These are phyloP conservation scores for Calycina marina DNA, from an alignment of 2,329 filamentous ascomycete species.

Conservation along the genomic window DNA sequence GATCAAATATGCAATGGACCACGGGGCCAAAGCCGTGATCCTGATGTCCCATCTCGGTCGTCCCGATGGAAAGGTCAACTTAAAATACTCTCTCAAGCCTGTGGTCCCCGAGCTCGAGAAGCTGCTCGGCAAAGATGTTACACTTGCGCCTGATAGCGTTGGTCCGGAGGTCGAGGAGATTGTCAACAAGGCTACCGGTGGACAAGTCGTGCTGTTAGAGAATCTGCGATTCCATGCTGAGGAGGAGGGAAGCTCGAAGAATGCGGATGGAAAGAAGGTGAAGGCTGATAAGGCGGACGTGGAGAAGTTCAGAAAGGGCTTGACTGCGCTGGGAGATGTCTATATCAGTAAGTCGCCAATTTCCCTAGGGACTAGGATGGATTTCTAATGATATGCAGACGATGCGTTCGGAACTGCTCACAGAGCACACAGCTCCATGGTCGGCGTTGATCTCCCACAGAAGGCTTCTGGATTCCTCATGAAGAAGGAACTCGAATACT, in stretches of 20 bases:
- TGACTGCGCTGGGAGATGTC: slow-evolving; percentile 88
- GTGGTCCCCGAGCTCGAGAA: slow-evolving; percentile 87
- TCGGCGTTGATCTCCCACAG: slow-evolving; percentile 86
- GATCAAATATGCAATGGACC: slow-evolving; percentile 83
- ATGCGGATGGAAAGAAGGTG: slow-evolving; percentile 87
- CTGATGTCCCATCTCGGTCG: slow-evolving; percentile 98
- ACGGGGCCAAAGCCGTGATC: slow-evolving; percentile 83
- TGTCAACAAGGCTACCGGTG: slow-evolving; percentile 68
- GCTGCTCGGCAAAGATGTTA: slow-evolving; percentile 67
- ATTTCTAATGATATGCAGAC: slow-evolving; percentile 37
- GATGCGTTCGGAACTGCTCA: slow-evolving; percentile 98
- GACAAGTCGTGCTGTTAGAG: slow-evolving; percentile 82
- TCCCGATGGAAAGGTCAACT: slow-evolving; percentile 75
- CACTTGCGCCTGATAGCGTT: slow-evolving; percentile 81
- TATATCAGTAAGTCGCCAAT: slow-evolving; percentile 64
- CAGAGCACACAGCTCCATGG: slow-evolving; percentile 98
- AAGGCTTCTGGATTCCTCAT: slow-evolving; percentile 97
- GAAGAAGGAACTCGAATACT: slow-evolving; percentile 99
- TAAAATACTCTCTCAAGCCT: slow-evolving; percentile 90
- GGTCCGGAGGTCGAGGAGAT: slow-evolving; percentile 80
- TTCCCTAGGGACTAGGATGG: not conserved
- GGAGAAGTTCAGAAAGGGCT: slow-evolving; percentile 81
- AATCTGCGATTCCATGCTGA: slow-evolving; percentile 97
- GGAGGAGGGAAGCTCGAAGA: slow-evolving; percentile 94
- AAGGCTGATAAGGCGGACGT: slow-evolving; percentile 95